Evolutionary conservation across 352 stramenopile genomes (phyloP).

Genomic region (Phytophthora pseudosyringae): DNA sequence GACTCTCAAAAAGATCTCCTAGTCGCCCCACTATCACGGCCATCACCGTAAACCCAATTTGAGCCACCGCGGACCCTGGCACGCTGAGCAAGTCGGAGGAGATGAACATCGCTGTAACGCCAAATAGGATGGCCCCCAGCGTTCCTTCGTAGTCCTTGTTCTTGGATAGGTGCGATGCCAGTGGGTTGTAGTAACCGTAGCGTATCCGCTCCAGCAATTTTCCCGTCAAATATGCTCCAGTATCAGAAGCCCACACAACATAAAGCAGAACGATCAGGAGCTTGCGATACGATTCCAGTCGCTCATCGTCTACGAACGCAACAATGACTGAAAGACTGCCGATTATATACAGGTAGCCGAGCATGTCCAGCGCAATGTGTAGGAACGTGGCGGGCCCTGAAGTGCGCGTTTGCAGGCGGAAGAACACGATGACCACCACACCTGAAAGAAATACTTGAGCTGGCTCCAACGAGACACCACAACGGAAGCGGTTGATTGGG

Average conservation of each 20-base stretch:
- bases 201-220: conserved; percentile 89
- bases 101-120: conserved; percentile 89
- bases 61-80: conserved; percentile 78
- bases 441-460: conserved; percentile 59
- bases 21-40: conserved; percentile 94
- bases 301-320: conserved; percentile 69
- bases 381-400: conserved; percentile 37
- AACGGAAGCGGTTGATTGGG: conserved; percentile 75
- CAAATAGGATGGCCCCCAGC: conserved; percentile 85
- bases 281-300: conserved; percentile 60
- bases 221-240: conserved; percentile 94
- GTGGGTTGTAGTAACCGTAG: conserved; percentile 82
- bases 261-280: conserved; percentile 73
- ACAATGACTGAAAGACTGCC: conserved; percentile 67
- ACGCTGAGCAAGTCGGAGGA: conserved; percentile 72
- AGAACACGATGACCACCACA: conserved; percentile 63
- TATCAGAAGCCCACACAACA: conserved; percentile 88
- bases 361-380: conserved; percentile 64
- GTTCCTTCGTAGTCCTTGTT: conserved; percentile 98
- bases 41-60: conserved; percentile 86
- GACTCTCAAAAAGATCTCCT: conserved; percentile 95
- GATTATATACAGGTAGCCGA: conserved; percentile 79
- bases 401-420: conserved; percentile 46
- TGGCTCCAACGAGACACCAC: conserved; percentile 54
- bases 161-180: conserved; percentile 90